Evolutionary conservation across 1,139 yeast species (phyloP).

Genomic region (Suhomyces taliae): DNA sequence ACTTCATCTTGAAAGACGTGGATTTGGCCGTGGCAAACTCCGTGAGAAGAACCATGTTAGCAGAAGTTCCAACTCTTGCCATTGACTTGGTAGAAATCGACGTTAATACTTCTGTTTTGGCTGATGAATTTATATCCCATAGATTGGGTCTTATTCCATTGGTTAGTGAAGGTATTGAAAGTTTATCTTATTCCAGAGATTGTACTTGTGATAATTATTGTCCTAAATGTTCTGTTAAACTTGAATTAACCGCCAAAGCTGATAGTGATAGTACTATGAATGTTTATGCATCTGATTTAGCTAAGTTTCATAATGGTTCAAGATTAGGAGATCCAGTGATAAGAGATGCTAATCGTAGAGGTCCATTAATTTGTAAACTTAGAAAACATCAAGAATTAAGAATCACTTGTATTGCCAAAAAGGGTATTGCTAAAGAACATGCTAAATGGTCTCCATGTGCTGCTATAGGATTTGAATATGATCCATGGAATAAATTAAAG

Average conservation of each 20-base stretch:
- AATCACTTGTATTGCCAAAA: conserved; percentile 90
- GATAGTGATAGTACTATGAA: conserved; percentile 86
- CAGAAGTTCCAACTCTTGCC: conserved; percentile 95
- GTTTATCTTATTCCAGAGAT: conserved; percentile 80
- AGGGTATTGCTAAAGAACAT: conserved; percentile 97
- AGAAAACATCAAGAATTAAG: conserved; percentile 91
- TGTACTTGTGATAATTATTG: conserved; percentile 98
- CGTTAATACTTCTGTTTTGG: conserved; percentile 88
- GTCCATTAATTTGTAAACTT: conserved; percentile 85
- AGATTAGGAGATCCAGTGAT: conserved; percentile 81
- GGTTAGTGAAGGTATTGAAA: conserved; percentile 79
- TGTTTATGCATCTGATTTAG: conserved; percentile 85
- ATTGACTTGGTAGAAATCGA: conserved; percentile 96
- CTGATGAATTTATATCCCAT: conserved; percentile 95
- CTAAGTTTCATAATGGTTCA: conserved; percentile 48
- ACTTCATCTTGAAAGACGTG: conserved; percentile 82
- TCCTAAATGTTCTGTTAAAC: conserved; percentile 87
- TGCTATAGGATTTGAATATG: conserved; percentile 97
- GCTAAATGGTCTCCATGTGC: conserved; percentile 98
- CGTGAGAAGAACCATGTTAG: conserved; percentile 84
- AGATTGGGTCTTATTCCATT: conserved; percentile 90
- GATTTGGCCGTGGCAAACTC: conserved; percentile 94
- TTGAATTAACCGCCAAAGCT: conserved; percentile 83
- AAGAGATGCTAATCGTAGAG: conserved; percentile 72
- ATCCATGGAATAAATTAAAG: conserved; percentile 97